A percentile compares a stretch with the other conserved stretches of the same genome.
Conservation (phyloP, 495 filamentous ascomycete species). For the Haplographium delicatum region DNA sequence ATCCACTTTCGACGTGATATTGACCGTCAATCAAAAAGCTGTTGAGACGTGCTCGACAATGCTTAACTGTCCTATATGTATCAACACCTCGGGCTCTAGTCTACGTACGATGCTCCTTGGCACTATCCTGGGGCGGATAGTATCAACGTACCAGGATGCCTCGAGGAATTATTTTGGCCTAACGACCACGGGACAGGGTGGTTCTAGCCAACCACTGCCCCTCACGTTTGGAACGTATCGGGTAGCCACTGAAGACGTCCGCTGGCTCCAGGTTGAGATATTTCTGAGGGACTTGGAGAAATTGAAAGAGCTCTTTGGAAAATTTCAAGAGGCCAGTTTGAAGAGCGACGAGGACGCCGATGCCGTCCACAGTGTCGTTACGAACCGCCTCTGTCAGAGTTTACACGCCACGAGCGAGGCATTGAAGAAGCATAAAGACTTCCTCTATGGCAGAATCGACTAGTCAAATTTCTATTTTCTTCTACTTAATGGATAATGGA, state of each 20-base stretch:
- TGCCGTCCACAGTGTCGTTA: slow-evolving; percentile 4
- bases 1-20: slow-evolving; percentile 37
- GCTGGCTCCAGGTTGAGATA: slow-evolving; percentile 41
- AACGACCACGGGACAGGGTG: background rate
- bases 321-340: slow-evolving; percentile 33
- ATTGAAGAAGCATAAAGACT: slow-evolving; percentile 5
- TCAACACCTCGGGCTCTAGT: slow-evolving; percentile 35
- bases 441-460: no score
- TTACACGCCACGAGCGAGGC: slow-evolving; percentile 3
- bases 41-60: slow-evolving; percentile 42
- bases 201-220: slow-evolving; percentile 1
- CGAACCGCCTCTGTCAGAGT: slow-evolving; percentile 8
- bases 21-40: slow-evolving; percentile 41
- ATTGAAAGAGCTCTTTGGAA: slow-evolving; percentile 37
- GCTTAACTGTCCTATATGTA: slow-evolving; percentile 38
- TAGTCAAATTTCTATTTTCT: no score
- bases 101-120: slow-evolving; percentile 43
- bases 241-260: slow-evolving; percentile 38
- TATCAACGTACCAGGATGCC: slow-evolving; percentile 40
- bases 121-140: slow-evolving; percentile 43
- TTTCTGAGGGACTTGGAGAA: slow-evolving; percentile 41
- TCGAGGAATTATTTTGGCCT: slow-evolving; percentile 31
- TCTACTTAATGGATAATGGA: no score
- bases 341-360: slow-evolving; percentile 4
- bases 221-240: slow-evolving; percentile 38